phyloP scores from a whole-genome alignment of 1,284 basidiomycete species.

The Mycocalia duriaeana region DNA sequence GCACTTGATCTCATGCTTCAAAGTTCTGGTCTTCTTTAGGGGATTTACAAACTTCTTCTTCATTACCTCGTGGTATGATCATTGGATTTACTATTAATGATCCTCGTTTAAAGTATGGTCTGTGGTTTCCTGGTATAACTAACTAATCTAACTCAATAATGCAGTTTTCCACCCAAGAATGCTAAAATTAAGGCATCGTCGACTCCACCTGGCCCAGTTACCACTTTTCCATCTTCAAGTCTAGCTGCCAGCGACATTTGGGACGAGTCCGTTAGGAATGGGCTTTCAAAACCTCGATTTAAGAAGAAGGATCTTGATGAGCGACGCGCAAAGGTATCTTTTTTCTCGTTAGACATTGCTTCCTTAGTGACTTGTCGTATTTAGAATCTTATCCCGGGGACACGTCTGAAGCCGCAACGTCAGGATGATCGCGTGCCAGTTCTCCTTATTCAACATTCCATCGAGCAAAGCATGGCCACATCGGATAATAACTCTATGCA shows the following conservation, averaged over 20 bases:
- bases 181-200: constrained; percentile 35
- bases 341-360: not conserved
- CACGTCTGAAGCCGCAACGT: constrained; percentile 53
- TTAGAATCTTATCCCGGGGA: constrained; percentile 76
- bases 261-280: constrained; percentile 52
- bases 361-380: not conserved
- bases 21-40: constrained; percentile 72
- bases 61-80: constrained; percentile 68
- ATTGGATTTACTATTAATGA: constrained; percentile 78
- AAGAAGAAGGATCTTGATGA: constrained; percentile 82
- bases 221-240: constrained; percentile 49
- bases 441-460: constrained; percentile 75
- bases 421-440: constrained; percentile 81
- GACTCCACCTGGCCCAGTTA: constrained; percentile 15
- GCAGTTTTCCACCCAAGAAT: constrained; percentile 79
- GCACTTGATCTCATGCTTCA: no score
- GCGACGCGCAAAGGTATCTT: constrained; percentile 63
- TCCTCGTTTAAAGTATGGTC: constrained; percentile 65
- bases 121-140: not conserved
- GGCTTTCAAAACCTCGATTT: constrained; percentile 59
- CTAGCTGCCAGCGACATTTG: constrained; percentile 70
- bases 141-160: constrained; percentile 1
- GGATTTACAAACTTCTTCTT: constrained; percentile 57
- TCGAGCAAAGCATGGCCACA: constrained; percentile 35
- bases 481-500: constrained; percentile 47